phyloP scores from a whole-genome alignment of 2,329 filamentous ascomycete species.

The Arthroderma sp. region DNA sequence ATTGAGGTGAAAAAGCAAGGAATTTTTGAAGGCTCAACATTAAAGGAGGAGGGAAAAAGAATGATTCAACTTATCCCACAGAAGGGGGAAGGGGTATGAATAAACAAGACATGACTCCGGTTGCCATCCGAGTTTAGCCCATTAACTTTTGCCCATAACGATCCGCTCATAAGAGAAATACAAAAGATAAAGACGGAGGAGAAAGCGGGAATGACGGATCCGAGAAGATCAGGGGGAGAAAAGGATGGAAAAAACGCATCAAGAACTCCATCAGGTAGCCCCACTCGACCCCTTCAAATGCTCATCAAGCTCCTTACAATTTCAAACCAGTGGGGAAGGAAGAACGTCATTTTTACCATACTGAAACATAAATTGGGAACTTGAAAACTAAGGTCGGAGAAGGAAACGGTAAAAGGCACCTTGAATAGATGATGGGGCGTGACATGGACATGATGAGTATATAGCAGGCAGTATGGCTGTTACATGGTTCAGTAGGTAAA shows the following conservation, averaged over 20 bases:
- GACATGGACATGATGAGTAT: too few species aligned
- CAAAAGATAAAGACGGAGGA: neutral
- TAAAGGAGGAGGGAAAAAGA: neutral
- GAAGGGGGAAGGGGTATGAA: neutral
- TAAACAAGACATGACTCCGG: neutral
- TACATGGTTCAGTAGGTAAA: too few species aligned
- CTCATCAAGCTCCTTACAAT: neutral
- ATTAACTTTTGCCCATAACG: constrained; percentile 1
- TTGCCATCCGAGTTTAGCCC: constrained; percentile 4
- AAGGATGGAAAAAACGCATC: neutral
- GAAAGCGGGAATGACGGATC: neutral
- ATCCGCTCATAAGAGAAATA: neutral
- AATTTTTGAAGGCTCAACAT: neutral
- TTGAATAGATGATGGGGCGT: too few species aligned
- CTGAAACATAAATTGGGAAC: too few species aligned
- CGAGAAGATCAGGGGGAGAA: neutral
- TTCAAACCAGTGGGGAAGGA: too few species aligned
- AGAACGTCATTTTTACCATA: too few species aligned
- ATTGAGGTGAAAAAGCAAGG: too few species aligned
- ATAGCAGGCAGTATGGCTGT: too few species aligned
- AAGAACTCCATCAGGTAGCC: too few species aligned
- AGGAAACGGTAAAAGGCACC: too few species aligned
- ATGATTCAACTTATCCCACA: neutral
- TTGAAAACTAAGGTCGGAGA: too few species aligned
- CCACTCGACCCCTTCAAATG: neutral